Base-by-base conservation (phyloP, 2,329 filamentous ascomycete genomes). In the Calonectria henricotiae region DNA sequence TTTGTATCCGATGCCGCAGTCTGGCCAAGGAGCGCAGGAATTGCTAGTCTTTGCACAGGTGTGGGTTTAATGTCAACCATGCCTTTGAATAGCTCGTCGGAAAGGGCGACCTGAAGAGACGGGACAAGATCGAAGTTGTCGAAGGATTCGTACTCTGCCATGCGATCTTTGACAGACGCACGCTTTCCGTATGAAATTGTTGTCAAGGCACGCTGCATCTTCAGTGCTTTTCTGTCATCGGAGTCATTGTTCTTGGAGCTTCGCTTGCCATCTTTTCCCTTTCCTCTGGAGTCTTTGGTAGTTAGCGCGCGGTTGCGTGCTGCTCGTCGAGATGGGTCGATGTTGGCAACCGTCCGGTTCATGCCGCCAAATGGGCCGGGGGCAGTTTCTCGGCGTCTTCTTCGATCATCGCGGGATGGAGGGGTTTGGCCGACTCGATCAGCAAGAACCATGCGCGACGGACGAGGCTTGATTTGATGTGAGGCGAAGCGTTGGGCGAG, bases 161-260 rank as follows among this genome's bases (percentile, higher is more conserved):
- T 94, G 64, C 82, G 83, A 5, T 85, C 83, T 80, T 89, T 89
- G 70, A 89, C 82, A 5, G 78, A 80, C 66, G 83, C 82, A 65
- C 90, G 87, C 75, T 90, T 89, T 43, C 89, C 89, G 79, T 98
- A 98, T 0, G 94, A 90, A 5, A 98, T 87, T 3, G 91, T 89
- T 2, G 93, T 86, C 73, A 98, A 85, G 2, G 93, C 88, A 62
- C 91, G 90, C 80, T 98, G 96, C 96, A 98, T 98, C 84, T 97
- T 98, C 81, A 98, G 86, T 5, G 96, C 95, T 80, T 97, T 95
- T 82, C 80, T 86, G 82, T 83, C 79, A 73, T 83, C 81, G 54
- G 69, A 73, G 71, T 82, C 81, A 66, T 73, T 75, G 11, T 43
- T 13, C 25, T 62, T 68, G 41, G 73, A 78, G 68, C 78, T 72